phyloP scores from a whole-genome alignment of 495 filamentous ascomycete species.

The Acidomyces sp. region DNA sequence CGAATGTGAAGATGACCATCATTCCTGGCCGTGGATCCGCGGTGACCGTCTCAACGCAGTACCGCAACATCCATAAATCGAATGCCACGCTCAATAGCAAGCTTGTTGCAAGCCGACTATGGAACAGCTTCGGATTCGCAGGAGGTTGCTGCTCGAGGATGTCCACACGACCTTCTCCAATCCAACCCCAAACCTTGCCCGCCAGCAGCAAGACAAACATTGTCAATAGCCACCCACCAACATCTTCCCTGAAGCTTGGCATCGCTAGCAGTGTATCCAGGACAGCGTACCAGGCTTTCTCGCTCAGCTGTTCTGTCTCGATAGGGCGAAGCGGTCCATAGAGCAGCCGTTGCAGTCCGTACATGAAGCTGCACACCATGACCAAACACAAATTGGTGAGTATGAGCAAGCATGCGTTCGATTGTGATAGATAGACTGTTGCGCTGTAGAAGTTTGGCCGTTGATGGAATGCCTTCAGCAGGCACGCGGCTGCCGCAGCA shows the following conservation, averaged over 20 bases:
- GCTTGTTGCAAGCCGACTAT: conserved; percentile 65
- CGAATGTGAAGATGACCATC: conserved; percentile 99
- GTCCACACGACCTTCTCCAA: conserved; percentile 88
- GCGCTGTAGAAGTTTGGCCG: conserved; percentile 95
- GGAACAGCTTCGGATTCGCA: conserved; percentile 78
- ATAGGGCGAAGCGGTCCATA: conserved; percentile 84
- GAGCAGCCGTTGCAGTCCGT: conserved; percentile 76
- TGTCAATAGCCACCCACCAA: conserved; percentile 83
- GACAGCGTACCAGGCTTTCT: conserved; percentile 93
- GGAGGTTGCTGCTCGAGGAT: conserved; percentile 91
- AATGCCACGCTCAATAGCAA: conserved; percentile 64
- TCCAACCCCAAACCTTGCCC: conserved; percentile 97
- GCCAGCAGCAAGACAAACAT: conserved; percentile 92
- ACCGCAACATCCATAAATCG: conserved; percentile 61
- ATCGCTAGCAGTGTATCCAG: conserved; percentile 94
- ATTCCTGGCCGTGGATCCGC: conserved; percentile 80
- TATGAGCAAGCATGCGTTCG: conserved; percentile 89
- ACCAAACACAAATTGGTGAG: conserved; percentile 77
- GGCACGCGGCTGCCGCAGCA: conserved; percentile 64
- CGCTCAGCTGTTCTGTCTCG: conserved; percentile 92
- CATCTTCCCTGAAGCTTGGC: conserved; percentile 95
- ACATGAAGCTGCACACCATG: conserved; percentile 55
- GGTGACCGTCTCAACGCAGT: conserved; percentile 69
- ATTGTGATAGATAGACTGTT: conserved; percentile 89
- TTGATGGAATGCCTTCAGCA: conserved; percentile 84